phyloP scores from a whole-genome alignment of 192 early-diverging fungal genomes.

The Coemansia sp. region DNA sequence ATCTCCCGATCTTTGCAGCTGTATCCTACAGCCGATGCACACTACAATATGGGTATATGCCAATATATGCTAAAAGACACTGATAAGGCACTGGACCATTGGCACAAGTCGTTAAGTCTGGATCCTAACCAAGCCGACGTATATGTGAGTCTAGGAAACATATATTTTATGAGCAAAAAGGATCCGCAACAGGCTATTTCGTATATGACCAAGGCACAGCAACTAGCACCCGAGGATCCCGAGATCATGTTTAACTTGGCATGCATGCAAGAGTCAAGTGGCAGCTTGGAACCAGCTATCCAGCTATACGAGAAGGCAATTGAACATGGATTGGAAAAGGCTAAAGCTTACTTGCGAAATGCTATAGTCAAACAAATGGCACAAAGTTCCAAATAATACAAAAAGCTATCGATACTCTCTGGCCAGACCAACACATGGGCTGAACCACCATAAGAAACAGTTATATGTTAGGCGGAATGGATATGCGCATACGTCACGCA shows the following conservation, averaged over 20 bases:
- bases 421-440: conserved; percentile 26
- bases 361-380: conserved; percentile 43
- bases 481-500: conserved; percentile 26
- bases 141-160: conserved; percentile 69
- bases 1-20: conserved; percentile 7
- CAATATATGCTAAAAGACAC: conserved; percentile 52
- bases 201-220: conserved; percentile 59
- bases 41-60: conserved; percentile 41
- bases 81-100: conserved; percentile 58
- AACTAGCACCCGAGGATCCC: conserved; percentile 63
- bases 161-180: conserved; percentile 54
- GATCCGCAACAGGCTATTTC: conserved; percentile 50
- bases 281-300: conserved; percentile 58
- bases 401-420: conserved; percentile 13
- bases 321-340: conserved; percentile 54
- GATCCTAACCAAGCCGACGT: conserved; percentile 60
- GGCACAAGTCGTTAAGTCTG: conserved; percentile 57
- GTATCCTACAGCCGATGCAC: conserved; percentile 17
- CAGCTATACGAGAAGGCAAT: conserved; percentile 56
- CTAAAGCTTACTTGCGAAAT: conserved; percentile 59
- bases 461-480: conserved; percentile 42
- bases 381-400: too few species aligned
- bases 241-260: conserved; percentile 67
- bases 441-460: conserved; percentile 42
- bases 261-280: conserved; percentile 61